phyloP scores from a whole-genome alignment of 2,329 filamentous ascomycete species.

The Aspergillus sp. region DNA sequence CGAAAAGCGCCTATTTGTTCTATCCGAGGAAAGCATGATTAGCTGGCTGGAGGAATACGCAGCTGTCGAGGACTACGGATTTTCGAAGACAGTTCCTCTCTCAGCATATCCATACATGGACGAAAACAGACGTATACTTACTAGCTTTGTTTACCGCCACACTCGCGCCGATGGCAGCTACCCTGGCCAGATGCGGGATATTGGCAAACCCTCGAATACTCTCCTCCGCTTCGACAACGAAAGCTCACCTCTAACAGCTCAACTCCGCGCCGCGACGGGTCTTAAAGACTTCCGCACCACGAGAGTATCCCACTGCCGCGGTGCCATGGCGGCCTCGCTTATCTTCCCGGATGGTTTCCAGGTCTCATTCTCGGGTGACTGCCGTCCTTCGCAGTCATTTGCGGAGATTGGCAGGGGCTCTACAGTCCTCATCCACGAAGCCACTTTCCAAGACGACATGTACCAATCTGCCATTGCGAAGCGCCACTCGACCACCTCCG shows the following conservation, averaged over 20 bases:
- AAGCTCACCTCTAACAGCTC: constrained; percentile 24
- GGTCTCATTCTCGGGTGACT: constrained; percentile 90
- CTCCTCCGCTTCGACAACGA: constrained; percentile 21
- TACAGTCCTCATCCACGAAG: constrained; percentile 88
- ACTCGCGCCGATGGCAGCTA: constrained; percentile 21
- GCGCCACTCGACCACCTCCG: constrained; percentile 80
- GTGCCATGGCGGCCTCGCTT: constrained; percentile 67
- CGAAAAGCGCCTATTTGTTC: constrained; percentile 52
- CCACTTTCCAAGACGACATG: constrained; percentile 88
- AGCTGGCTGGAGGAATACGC: constrained; percentile 74
- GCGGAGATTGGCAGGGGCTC: constrained; percentile 62
- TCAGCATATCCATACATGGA: constrained; percentile 25
- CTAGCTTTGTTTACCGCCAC: constrained; percentile 25
- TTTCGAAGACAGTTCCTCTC: constrained; percentile 50
- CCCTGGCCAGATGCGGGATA: constrained; percentile 9
- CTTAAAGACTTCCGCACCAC: constrained; percentile 62
- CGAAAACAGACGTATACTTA: constrained; percentile 5
- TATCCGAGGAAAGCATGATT: constrained; percentile 65
- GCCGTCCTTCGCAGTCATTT: constrained; percentile 68
- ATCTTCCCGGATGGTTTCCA: constrained; percentile 76
- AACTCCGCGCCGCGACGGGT: constrained; percentile 49
- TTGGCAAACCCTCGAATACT: constrained; percentile 11
- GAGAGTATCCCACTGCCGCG: constrained; percentile 69
- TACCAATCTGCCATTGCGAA: constrained; percentile 71
- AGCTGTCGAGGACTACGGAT: constrained; percentile 69